A percentile compares a stretch with the other conserved stretches of the same genome.
phyloP scores from a whole-genome alignment of 352 stramenopile genomes.

The Plasmopara viticola region DNA sequence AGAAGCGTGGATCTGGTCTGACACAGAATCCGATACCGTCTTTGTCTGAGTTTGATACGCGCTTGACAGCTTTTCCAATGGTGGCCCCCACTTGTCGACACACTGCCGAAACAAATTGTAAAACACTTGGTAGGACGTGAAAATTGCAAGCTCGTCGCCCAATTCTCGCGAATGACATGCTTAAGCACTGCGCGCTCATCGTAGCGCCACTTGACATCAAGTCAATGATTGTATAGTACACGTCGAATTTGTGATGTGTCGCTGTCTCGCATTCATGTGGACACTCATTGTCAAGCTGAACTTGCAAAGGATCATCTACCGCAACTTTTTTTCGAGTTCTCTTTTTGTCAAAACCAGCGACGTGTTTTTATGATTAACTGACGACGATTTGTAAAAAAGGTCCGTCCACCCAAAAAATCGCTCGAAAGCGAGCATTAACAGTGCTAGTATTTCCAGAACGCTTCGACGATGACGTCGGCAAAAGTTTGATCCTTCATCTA shows the following conservation, averaged over 20 bases:
- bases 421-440: constrained; percentile 16
- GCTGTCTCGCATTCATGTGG: no score
- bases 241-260: no score
- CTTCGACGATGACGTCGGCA: constrained; percentile 1
- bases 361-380: constrained; percentile 8
- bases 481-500: constrained; percentile 26
- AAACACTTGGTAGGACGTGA: constrained; percentile 36
- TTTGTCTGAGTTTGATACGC: constrained; percentile 29
- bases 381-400: constrained; percentile 15
- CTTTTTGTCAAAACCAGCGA: neutral
- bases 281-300: constrained; percentile 6
- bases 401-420: constrained; percentile 27
- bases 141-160: constrained; percentile 30
- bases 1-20: constrained; percentile 7
- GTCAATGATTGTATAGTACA: constrained; percentile 4
- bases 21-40: constrained; percentile 20
- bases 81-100: constrained; percentile 31
- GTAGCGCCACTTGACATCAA: constrained; percentile 1
- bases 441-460: neutral
- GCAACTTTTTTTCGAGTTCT: constrained; percentile 12
- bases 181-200: constrained; percentile 15
- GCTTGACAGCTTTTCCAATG: constrained; percentile 20
- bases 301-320: constrained; percentile 12
- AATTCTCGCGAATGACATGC: constrained; percentile 25
- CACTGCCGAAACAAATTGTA: constrained; percentile 36